phyloP scores from a whole-genome alignment of 2,329 filamentous ascomycete genomes.

The Bertia moriformis region DNA sequence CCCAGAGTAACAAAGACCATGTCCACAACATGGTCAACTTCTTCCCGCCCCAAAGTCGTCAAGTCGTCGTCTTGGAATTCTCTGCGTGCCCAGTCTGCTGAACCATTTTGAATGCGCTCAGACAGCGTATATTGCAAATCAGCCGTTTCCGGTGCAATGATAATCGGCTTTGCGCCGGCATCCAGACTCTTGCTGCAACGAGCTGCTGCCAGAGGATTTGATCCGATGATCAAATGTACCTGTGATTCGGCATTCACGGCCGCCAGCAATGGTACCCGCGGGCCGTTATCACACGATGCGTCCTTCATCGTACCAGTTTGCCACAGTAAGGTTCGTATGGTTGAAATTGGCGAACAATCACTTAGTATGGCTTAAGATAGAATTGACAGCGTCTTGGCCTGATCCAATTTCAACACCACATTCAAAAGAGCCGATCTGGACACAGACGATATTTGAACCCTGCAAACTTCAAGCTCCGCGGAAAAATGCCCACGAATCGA shows the following conservation, averaged over 20 bases:
- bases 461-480: too few species aligned
- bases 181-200: slow-evolving; percentile 68
- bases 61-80: slow-evolving; percentile 60
- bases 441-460: too few species aligned
- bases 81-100: slow-evolving; percentile 51
- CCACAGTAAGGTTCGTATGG: too few species aligned
- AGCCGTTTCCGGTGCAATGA: slow-evolving; percentile 57
- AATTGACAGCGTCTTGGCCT: too few species aligned
- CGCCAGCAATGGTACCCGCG: neutral
- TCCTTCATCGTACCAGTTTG: neutral
- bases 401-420: too few species aligned
- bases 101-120: slow-evolving; percentile 49
- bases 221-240: slow-evolving; percentile 73
- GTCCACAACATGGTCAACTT: slow-evolving; percentile 68
- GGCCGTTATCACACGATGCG: neutral
- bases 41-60: slow-evolving; percentile 61
- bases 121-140: slow-evolving; percentile 42
- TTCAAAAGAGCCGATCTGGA: too few species aligned
- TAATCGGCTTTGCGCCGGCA: slow-evolving; percentile 66
- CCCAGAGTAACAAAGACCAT: slow-evolving; percentile 71
- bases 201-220: slow-evolving; percentile 73
- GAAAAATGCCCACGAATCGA: too few species aligned
- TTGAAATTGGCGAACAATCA: too few species aligned
- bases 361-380: too few species aligned
- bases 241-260: slow-evolving; percentile 19